phyloP scores from a whole-genome alignment of 169 alveolate genomes.

The Cryptosporidium sp. region DNA sequence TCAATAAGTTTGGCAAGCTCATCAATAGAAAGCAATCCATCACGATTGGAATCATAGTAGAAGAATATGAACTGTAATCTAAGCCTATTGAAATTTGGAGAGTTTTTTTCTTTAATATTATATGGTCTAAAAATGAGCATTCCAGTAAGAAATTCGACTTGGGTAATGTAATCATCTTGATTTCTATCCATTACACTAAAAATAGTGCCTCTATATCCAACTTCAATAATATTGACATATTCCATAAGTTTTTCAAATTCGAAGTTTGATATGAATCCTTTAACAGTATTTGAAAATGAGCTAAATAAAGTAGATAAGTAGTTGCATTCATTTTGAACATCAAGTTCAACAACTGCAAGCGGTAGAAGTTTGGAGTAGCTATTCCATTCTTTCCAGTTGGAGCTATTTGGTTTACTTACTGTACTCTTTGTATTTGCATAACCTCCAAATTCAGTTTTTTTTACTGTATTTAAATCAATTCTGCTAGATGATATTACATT shows the following conservation, averaged over 20 bases:
- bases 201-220: slow-evolving; percentile 63
- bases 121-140: slow-evolving; percentile 63
- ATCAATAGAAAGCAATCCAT: slow-evolving; percentile 38
- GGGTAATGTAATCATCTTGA: slow-evolving; percentile 61
- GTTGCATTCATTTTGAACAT: slow-evolving; percentile 50
- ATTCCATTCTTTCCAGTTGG: slow-evolving; percentile 64
- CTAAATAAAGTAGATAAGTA: slow-evolving; percentile 28
- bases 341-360: slow-evolving; percentile 33
- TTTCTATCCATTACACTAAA: slow-evolving; percentile 56
- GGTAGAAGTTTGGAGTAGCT: slow-evolving; percentile 55
- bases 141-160: slow-evolving; percentile 56
- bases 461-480: neutral
- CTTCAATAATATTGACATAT: slow-evolving; percentile 53
- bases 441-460: neutral
- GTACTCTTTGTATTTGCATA: neutral
- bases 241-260: slow-evolving; percentile 61
- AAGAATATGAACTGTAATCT: slow-evolving; percentile 53
- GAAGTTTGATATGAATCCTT: slow-evolving; percentile 46
- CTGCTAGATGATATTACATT: neutral
- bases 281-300: slow-evolving; percentile 40
- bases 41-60: slow-evolving; percentile 60
- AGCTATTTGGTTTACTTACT: neutral
- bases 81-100: slow-evolving; percentile 26
- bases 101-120: slow-evolving; percentile 9
- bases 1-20: slow-evolving; percentile 59